A percentile compares a stretch with the other conserved stretches of the same genome.
Evolutionary conservation across 192 early-diverging fungal genomes (phyloP).

Genomic region (Anaeromyces robustus): DNA sequence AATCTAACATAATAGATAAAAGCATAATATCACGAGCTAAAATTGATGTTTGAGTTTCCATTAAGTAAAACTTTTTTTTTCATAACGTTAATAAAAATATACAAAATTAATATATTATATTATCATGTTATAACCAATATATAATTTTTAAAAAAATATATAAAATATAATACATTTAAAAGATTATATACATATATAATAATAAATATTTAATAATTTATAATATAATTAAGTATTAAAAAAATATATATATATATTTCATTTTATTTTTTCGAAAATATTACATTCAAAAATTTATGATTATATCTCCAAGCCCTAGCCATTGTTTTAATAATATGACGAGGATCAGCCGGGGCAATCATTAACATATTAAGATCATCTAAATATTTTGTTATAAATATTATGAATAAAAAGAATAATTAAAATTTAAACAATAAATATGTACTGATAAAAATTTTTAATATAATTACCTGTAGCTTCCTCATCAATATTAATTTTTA

Average conservation of each 20-base stretch:
- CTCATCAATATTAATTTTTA: neutral
- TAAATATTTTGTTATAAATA: too few relatives aligned
- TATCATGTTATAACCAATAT: too few relatives aligned
- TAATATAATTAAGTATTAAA: too few relatives aligned
- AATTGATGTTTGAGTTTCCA: slow-evolving; percentile 24
- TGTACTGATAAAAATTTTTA: neutral
- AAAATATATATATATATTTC: neutral
- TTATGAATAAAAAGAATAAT: too few relatives aligned
- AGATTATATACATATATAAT: neutral
- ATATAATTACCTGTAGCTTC: neutral
- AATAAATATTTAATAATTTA: neutral
- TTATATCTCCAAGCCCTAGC: slow-evolving; percentile 14
- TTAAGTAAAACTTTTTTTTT: slow-evolving; percentile 29
- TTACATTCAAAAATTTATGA: slow-evolving; percentile 5
- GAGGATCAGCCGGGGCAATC: slow-evolving; percentile 19
- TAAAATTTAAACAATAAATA: too few relatives aligned
- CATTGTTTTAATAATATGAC: slow-evolving; percentile 32
- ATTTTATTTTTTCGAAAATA: neutral
- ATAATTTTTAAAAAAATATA: too few relatives aligned
- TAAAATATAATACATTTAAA: too few relatives aligned
- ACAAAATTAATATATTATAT: too few relatives aligned
- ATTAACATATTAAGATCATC: slow-evolving; percentile 16
- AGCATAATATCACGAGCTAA: slow-evolving; percentile 27
- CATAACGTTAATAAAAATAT: too few relatives aligned
- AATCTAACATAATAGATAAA: slow-evolving; percentile 17